These are phyloP conservation scores for Xylariales sp. DNA, from an alignment of 2,329 filamentous ascomycete species.

Conservation along the genomic window DNA sequence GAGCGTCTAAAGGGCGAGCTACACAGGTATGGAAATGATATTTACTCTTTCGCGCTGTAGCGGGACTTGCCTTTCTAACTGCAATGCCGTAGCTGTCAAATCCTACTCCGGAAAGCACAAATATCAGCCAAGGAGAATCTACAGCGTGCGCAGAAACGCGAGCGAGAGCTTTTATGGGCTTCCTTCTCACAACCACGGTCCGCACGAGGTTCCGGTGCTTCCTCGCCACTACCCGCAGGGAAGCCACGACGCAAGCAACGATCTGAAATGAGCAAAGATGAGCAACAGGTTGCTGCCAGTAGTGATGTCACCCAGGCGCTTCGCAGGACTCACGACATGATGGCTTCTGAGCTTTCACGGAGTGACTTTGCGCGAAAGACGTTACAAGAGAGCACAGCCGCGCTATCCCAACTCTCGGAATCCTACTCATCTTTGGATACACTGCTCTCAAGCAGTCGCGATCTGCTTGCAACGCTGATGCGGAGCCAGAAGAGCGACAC, in stretches of 20 bases:
- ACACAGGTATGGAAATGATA: constrained; percentile 50
- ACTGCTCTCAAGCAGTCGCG: constrained; percentile 68
- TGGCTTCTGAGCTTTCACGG: constrained; percentile 77
- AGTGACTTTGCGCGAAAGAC: constrained; percentile 90
- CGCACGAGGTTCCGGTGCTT: constrained; percentile 19
- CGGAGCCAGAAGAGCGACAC: constrained; percentile 93
- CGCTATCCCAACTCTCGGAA: constrained; percentile 74
- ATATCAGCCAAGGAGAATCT: constrained; percentile 72
- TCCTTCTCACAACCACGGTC: constrained; percentile 47
- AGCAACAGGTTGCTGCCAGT: constrained; percentile 69
- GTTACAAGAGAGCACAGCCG: constrained; percentile 75
- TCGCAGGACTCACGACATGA: constrained; percentile 78
- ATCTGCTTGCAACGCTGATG: constrained; percentile 72
- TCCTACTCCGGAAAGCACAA: constrained; percentile 76
- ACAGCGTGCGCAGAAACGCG: constrained; percentile 66
- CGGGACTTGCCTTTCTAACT: neutral
- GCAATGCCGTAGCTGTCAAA: constrained; percentile 43
- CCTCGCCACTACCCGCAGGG: constrained; percentile 23
- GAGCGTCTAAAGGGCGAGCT: constrained; percentile 66
- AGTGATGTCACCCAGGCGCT: constrained; percentile 81
- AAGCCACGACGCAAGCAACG: constrained; percentile 25
- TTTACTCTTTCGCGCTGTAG: too few relatives aligned
- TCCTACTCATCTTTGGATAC: constrained; percentile 76
- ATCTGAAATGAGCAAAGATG: constrained; percentile 44
- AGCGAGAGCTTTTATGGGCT: constrained; percentile 71